Evolutionary conservation across 23 red algal species (phyloP).

Genomic region (Pyropia haitanensis): DNA sequence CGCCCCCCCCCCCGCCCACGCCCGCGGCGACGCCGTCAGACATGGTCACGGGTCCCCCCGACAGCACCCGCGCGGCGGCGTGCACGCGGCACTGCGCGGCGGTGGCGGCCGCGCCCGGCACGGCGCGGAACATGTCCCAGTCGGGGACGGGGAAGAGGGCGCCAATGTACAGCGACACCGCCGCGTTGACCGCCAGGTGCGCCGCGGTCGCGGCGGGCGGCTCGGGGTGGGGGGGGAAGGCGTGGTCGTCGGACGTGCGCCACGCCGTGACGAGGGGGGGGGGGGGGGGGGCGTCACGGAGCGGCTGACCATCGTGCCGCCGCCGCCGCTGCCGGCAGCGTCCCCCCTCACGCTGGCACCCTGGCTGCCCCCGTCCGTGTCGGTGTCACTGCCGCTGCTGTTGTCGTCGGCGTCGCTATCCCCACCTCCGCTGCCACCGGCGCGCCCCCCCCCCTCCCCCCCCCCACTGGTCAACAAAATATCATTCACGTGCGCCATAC

Average conservation of each 20-base stretch:
- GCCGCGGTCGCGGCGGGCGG: conserved; percentile 7
- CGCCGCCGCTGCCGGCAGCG: too few relatives aligned
- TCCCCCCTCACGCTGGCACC: too few relatives aligned
- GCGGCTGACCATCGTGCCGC: too few relatives aligned
- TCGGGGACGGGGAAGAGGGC: conserved; percentile 61
- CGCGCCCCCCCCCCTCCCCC: too few relatives aligned
- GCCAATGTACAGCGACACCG: conserved; percentile 37
- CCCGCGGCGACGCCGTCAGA: conserved; percentile 9
- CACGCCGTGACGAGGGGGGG: conserved; percentile 5
- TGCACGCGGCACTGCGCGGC: conserved; percentile 19
- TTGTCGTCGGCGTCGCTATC: too few relatives aligned
- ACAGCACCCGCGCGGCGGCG: conserved; percentile 38
- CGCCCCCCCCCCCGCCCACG: too few relatives aligned
- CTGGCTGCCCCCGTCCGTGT: too few relatives aligned
- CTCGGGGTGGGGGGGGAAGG: conserved; percentile 44
- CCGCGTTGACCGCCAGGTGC: conserved; percentile 47
- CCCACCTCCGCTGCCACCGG: too few relatives aligned
- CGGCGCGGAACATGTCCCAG: conserved; percentile 75
- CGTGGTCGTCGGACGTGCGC: conserved; percentile 74
- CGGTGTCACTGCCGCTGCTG: too few relatives aligned
- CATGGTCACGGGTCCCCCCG: conserved; percentile 42
- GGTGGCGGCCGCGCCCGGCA: neutral
- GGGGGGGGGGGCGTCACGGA: too few relatives aligned
- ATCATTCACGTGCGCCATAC: too few relatives aligned
- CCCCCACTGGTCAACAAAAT: too few relatives aligned